These are phyloP conservation scores for Saturnispora sekii DNA, from an alignment of 805 yeast genomes.

Conservation along the genomic window DNA sequence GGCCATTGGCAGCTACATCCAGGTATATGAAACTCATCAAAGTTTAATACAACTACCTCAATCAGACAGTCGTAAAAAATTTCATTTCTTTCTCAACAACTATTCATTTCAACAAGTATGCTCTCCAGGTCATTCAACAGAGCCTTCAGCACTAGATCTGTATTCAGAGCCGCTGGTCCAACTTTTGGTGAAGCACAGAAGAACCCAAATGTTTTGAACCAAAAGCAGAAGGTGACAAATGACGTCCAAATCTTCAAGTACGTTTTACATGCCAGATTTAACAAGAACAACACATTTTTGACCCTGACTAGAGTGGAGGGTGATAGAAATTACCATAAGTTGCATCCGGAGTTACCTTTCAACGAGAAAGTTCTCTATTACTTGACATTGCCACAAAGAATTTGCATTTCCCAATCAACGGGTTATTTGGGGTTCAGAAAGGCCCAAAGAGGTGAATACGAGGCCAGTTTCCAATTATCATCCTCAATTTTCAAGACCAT, in stretches of 20 bases:
- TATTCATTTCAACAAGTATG: background rate
- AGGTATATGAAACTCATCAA: conserved; percentile 20
- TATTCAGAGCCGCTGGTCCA: conserved; percentile 4
- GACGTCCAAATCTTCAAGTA: conserved; percentile 41
- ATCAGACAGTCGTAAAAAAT: background rate
- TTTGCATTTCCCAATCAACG: conserved; percentile 57
- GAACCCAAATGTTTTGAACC: conserved; percentile 10
- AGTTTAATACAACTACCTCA: background rate
- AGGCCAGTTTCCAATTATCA: conserved; percentile 82
- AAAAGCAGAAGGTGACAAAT: conserved; percentile 10
- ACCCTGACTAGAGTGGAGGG: conserved; percentile 65
- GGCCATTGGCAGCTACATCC: conserved; percentile 32
- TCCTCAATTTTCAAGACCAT: conserved; percentile 63
- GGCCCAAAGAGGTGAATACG: conserved; percentile 85
- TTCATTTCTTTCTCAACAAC: background rate
- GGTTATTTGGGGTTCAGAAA: conserved; percentile 88
- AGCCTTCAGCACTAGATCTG: conserved; percentile 1
- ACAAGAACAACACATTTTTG: conserved; percentile 73
- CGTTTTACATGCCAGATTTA: conserved; percentile 66
- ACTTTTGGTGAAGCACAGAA: conserved; percentile 24
- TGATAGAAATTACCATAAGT: conserved; percentile 48
- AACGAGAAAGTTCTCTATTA: conserved; percentile 70
- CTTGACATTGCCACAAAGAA: conserved; percentile 70
- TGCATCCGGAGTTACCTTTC: conserved; percentile 45
- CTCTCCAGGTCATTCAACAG: conserved; percentile 6